Conservation (phyloP, 2,329 filamentous ascomycete species). For the Aspergillus spinulosporus region DNA sequence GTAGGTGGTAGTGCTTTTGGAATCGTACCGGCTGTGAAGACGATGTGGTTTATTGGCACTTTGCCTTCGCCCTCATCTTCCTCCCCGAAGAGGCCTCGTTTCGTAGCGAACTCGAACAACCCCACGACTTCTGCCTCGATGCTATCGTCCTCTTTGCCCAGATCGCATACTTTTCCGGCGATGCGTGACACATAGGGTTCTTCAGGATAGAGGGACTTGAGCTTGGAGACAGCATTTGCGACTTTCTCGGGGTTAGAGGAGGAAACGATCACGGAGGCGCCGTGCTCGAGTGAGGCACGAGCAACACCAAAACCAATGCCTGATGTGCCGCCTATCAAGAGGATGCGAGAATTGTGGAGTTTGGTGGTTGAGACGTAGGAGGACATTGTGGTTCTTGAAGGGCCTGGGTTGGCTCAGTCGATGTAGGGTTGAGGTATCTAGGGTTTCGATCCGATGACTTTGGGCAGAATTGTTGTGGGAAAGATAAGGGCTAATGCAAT, state of each 20-base stretch:
- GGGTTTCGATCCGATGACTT: too few species aligned
- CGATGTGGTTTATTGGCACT: conserved; percentile 49
- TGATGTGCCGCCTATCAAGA: conserved; percentile 55
- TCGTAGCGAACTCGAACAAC: conserved; percentile 36
- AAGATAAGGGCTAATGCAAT: too few species aligned
- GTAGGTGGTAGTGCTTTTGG: conserved; percentile 20
- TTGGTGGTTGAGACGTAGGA: conserved; percentile 39
- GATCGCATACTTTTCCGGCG: conserved; percentile 45
- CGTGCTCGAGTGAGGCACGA: conserved; percentile 52
- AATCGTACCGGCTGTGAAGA: conserved; percentile 50
- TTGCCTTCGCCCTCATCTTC: not conserved
- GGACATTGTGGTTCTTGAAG: not conserved
- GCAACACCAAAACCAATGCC: conserved; percentile 56
- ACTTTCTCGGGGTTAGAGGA: conserved; percentile 47
- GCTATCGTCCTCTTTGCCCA: conserved; percentile 39
- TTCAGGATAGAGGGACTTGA: conserved; percentile 47
- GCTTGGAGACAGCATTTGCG: conserved; percentile 39
- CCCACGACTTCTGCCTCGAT: conserved; percentile 47
- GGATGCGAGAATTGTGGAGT: conserved; percentile 47
- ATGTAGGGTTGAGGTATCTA: not conserved
- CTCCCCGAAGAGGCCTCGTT: conserved; percentile 21
- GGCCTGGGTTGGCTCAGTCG: not conserved
- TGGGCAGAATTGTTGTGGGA: too few species aligned
- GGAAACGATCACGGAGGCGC: conserved; percentile 48
- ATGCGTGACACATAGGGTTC: not conserved